A percentile compares a stretch with the other conserved stretches of the same genome.
These are phyloP conservation scores for Saccharomycopsis sp. DNA, from an alignment of 805 yeast genomes.

Conservation along the genomic window DNA sequence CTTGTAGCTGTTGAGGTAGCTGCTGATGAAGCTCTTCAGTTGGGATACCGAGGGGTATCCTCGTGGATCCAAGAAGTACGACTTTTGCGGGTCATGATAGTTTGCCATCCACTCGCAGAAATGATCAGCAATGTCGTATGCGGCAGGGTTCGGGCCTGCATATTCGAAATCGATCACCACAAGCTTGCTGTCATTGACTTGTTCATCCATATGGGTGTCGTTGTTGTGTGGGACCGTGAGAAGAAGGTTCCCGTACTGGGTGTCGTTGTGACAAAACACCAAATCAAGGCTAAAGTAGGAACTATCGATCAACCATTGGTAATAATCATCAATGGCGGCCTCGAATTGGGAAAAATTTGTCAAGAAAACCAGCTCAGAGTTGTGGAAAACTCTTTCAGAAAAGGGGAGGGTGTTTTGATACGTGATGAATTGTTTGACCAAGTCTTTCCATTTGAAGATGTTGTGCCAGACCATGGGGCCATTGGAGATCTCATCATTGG, in stretches of 20 bases:
- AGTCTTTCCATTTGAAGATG: conserved; percentile 60
- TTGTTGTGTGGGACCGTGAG: conserved; percentile 41
- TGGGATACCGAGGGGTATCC: conserved; percentile 63
- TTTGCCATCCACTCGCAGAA: conserved; percentile 97
- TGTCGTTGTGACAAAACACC: conserved; percentile 90
- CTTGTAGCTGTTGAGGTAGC: conserved; percentile 50
- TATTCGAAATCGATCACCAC: conserved; percentile 97
- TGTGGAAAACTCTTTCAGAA: conserved; percentile 33
- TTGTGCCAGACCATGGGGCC: conserved; percentile 68
- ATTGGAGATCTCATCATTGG: conserved; percentile 40
- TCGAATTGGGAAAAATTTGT: conserved; percentile 49
- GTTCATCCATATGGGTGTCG: conserved; percentile 28
- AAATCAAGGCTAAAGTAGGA: conserved; percentile 36
- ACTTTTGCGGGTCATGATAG: conserved; percentile 54
- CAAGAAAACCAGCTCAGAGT: too few species aligned
- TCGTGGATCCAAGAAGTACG: conserved; percentile 44
- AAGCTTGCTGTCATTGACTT: conserved; percentile 65
- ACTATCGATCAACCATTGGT: conserved; percentile 48
- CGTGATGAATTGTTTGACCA: conserved; percentile 37
- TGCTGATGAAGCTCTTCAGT: conserved; percentile 58
- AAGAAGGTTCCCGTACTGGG: conserved; percentile 90
- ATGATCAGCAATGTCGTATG: conserved; percentile 87
- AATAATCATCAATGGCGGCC: conserved; percentile 41
- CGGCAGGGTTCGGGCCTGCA: conserved; percentile 83
- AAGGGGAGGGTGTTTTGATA: conserved; percentile 25